Base-by-base conservation (phyloP, 2,329 filamentous ascomycete species). In the Cercospora sp. region DNA sequence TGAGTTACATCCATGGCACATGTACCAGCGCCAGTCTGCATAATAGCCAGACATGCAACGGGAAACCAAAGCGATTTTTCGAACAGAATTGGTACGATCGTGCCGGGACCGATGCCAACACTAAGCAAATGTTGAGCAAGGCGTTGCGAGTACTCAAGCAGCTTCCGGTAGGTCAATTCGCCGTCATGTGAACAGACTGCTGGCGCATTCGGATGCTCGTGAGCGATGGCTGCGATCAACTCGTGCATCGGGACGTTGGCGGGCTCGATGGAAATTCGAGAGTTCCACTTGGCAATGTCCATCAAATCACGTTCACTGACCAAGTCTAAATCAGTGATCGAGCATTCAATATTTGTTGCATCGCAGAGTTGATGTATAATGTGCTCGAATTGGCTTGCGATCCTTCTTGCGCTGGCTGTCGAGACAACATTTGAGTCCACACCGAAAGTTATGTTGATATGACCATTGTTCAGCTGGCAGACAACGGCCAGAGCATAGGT, bases 11-110 rank as follows among this genome's bases (percentile, higher is more conserved):
- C 76, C 62, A 77, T 72, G 7, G 72, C 65, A 9, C 74, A 71
- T 36, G 73, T 73, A 13, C 72, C 72, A 16, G 65, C 74, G 36
- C 76, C 76, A 10, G 73, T 74, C 66, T 77, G 77, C 72, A 78
- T 72, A 7, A 69, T 65, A 39, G 69, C 76, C 51, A 74, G 65
- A 31, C 73, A 69, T 45, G 67, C 71, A 13, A 77, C 73, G 28
- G 69, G 67, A 20, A 68, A 68, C 72, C 72, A 75, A 48, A 62
- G 58, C 13, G 73, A 75, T 58, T 77, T 77, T 60, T 77, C 75
- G 59, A 76, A 75, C 60, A 67, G 69, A 13, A 75, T 30, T 9
- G 74, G 71, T 1, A 77, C 67, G 4, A 72, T 58, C 0, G 64
- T 64, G 4, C 69, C 67, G 9, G 67, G 66, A 6, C 42, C 45